Percentiles rank a stretch among this genome's conserved stretches.
Evolutionary conservation across 2,329 filamentous ascomycete species (phyloP).

Genomic region (Diaporthe nobilis): DNA sequence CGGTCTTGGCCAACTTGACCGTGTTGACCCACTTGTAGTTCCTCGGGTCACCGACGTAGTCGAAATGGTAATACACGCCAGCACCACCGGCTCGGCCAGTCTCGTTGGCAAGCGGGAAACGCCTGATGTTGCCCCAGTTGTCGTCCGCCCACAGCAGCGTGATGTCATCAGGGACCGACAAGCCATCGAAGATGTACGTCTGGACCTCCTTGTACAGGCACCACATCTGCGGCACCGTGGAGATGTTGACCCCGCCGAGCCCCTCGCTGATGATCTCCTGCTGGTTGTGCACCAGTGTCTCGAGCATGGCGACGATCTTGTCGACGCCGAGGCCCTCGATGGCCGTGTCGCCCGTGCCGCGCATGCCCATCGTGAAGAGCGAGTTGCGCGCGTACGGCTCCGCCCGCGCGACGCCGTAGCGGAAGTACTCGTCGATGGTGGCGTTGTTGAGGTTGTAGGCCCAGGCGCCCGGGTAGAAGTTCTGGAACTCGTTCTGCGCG

Average conservation of each 20-base stretch:
- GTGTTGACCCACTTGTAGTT: slow-evolving; percentile 75
- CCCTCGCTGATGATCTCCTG: slow-evolving; percentile 70
- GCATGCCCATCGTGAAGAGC: slow-evolving; percentile 79
- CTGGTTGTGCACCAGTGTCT: slow-evolving; percentile 73
- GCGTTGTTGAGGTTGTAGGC: slow-evolving; percentile 78
- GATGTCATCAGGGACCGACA: slow-evolving; percentile 75
- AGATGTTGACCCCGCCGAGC: slow-evolving; percentile 63
- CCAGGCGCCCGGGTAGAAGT: slow-evolving; percentile 73
- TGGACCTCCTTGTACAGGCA: slow-evolving; percentile 83
- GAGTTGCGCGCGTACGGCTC: slow-evolving; percentile 75
- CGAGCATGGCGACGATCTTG: slow-evolving; percentile 71
- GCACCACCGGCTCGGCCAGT: slow-evolving; percentile 72
- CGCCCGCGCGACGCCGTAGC: slow-evolving; percentile 74
- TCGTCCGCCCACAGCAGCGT: slow-evolving; percentile 79
- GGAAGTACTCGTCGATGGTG: slow-evolving; percentile 78
- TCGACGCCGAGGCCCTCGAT: slow-evolving; percentile 67
- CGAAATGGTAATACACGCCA: slow-evolving; percentile 75
- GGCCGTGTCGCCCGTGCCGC: slow-evolving; percentile 77
- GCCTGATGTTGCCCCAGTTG: slow-evolving; percentile 76
- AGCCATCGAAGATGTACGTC: slow-evolving; percentile 75
- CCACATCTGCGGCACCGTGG: slow-evolving; percentile 77
- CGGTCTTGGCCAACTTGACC: slow-evolving; percentile 72
- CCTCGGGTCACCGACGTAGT: slow-evolving; percentile 64
- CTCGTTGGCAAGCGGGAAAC: slow-evolving; percentile 73
- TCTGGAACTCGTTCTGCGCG: slow-evolving; percentile 69